Percentiles rank a stretch among this genome's conserved stretches.
Conservation (phyloP, 1,284 basidiomycete genomes). For the Peniophora sp. region DNA sequence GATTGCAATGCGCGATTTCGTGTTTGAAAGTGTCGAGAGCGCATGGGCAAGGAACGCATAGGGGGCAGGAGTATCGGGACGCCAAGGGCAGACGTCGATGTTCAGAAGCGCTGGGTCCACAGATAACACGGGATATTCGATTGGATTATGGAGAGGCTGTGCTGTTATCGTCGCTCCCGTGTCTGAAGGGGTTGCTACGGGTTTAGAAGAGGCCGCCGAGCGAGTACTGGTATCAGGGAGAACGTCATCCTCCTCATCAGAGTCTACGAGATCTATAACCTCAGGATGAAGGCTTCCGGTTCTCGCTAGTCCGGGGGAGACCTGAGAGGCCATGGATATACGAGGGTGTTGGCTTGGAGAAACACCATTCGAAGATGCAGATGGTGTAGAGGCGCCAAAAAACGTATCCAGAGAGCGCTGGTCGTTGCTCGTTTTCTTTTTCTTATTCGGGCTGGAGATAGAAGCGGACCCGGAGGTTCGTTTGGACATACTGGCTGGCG, state of each 20-base stretch:
- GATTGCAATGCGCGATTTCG: conserved; percentile 79
- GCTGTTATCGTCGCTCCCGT: conserved; percentile 4
- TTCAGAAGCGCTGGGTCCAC: conserved; percentile 39
- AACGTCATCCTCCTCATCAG: conserved; percentile 13
- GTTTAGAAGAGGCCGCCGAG: neutral
- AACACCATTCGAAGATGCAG: too few relatives aligned
- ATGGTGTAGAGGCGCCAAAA: conserved; percentile 9
- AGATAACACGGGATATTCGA: conserved; percentile 27
- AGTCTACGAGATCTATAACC: conserved; percentile 23
- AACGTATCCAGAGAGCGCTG: conserved; percentile 23
- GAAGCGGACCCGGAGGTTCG: conserved; percentile 13
- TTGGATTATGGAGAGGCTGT: neutral
- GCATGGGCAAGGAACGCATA: conserved; percentile 80
- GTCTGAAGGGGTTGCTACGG: neutral
- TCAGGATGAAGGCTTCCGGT: conserved; percentile 8
- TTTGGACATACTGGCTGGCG: conserved; percentile 18
- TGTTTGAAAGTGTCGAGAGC: conserved; percentile 65
- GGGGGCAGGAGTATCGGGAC: conserved; percentile 41
- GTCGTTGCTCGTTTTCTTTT: conserved; percentile 13
- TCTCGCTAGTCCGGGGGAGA: neutral
- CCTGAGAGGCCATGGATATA: too few relatives aligned
- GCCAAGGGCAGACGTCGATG: conserved; percentile 28
- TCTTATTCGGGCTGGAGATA: conserved; percentile 18
- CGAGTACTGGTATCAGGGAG: neutral
- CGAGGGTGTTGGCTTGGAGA: too few relatives aligned